These are phyloP conservation scores for Termitomyces eurrhizus DNA, from an alignment of 768 basidiomycete species.

Conservation along the genomic window DNA sequence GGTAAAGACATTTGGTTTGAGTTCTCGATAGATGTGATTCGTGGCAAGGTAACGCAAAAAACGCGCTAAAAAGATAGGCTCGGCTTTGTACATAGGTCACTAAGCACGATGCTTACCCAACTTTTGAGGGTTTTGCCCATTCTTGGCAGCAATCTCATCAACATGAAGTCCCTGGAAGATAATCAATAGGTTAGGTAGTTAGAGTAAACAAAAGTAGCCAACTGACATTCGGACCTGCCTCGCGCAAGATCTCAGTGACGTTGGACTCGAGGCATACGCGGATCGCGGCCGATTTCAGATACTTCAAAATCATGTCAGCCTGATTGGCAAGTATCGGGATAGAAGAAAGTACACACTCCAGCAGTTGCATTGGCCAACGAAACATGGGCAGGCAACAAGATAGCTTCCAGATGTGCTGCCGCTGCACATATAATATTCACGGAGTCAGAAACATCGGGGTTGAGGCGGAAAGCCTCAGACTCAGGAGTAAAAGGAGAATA, in stretches of 20 bases:
- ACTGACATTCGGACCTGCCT: slow-evolving; percentile 29
- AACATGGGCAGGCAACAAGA: no score
- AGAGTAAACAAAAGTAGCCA: not conserved
- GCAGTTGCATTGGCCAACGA: no score
- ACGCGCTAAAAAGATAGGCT: not conserved
- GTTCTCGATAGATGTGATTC: slow-evolving; percentile 18
- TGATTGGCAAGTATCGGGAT: no score
- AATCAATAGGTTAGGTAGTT: not conserved
- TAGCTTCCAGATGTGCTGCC: no score
- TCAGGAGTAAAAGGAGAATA: not conserved
- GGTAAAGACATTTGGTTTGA: slow-evolving; percentile 26
- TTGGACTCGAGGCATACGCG: slow-evolving; percentile 27
- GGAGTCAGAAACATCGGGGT: not conserved
- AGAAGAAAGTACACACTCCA: no score
- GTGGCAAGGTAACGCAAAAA: slow-evolving; percentile 16
- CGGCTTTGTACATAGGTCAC: not conserved
- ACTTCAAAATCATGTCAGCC: no score
- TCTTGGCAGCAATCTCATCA: not conserved
- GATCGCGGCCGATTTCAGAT: slow-evolving; percentile 10
- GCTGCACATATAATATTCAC: not conserved
- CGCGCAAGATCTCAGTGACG: slow-evolving; percentile 37
- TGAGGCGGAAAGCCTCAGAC: not conserved
- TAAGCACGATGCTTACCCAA: not conserved
- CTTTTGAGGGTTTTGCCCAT: not conserved
- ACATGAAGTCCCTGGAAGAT: not conserved